Evolutionary conservation across 441 rosid genomes (phyloP).

Genomic region (Corymbia citriodora): DNA sequence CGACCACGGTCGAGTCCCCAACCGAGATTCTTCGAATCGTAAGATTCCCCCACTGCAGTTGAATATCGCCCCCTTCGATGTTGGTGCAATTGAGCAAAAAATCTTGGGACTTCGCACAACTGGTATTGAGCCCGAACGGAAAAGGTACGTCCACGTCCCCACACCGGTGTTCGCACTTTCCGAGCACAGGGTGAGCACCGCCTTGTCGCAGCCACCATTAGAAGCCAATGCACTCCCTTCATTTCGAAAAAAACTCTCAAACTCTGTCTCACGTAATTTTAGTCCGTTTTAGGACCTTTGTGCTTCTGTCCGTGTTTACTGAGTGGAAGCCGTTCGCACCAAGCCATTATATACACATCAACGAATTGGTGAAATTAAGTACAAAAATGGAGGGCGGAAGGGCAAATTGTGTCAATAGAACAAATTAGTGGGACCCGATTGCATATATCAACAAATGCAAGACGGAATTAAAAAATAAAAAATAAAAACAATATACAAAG

Average conservation of each 20-base stretch:
- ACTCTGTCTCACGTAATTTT: neutral
- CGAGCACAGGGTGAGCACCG: neutral
- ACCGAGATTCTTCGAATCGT: neutral
- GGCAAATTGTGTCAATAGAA: neutral
- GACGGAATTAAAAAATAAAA: neutral
- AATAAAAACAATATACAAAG: neutral
- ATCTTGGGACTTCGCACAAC: neutral
- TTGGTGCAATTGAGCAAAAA: neutral
- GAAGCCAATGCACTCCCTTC: neutral
- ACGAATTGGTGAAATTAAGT: neutral
- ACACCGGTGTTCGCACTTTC: neutral
- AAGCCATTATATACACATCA: neutral
- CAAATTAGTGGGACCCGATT: neutral
- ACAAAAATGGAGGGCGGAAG: neutral
- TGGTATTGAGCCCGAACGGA: neutral
- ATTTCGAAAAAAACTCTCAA: neutral
- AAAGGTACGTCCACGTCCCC: neutral
- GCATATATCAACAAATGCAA: neutral
- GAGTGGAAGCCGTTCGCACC: neutral
- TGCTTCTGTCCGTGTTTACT: neutral
- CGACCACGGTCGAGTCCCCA: neutral
- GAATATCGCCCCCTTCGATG: neutral
- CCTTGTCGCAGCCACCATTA: neutral
- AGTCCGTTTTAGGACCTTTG: neutral
- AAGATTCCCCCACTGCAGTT: neutral